Base-by-base conservation (phyloP, 2,329 filamentous ascomycete species). In the Diplodia seriata region DNA sequence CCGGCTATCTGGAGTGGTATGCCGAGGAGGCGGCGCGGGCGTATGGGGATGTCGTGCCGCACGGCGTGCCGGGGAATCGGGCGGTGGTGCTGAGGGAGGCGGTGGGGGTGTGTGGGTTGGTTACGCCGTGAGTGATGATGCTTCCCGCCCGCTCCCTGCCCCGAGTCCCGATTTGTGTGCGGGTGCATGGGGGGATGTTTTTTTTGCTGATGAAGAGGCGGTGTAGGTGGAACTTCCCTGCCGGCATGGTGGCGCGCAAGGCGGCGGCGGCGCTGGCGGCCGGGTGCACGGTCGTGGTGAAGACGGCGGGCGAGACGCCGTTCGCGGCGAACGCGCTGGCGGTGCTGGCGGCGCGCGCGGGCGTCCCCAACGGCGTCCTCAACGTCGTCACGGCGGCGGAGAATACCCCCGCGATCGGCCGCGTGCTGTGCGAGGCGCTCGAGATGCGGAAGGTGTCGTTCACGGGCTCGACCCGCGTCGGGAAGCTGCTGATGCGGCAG, bases 41-140 rank as follows among this genome's bases (percentile, higher is more conserved):
- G n/a, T n/a, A n/a, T n/a, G n/a, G n/a, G n/a, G n/a, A n/a, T n/a
- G n/a, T n/a, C n/a, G n/a, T n/a, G n/a, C 82, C 84, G 0, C 84
- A 89, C 0, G 81, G 89, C 0, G 79, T 86, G 0, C 86, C 90
- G 0, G 87, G 87, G 36, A 82, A 90, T 5, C 83, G 90, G 11
- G 84, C 89, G 2, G 86, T 94, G 69, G 90, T 89, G 0, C 85
- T 93, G 71, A 94, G 93, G 81, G 89, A 82, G 70, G 80, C 80
- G 15, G 70, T 78, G 9, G 79, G 81, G 56, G 80, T 81, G 9
- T 78, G 76, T 12, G 79, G 77, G 3, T 78, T 77, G 1, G 80
- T 82, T 49, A 77, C 78, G 18, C 77, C 80, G 0, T 63, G 15
- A 38, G 65, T n/a, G n/a, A n/a, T n/a, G n/a, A n/a, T n/a, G n/a